Conservation (phyloP, 768 basidiomycete genomes). For the Amanita subjunquillea region DNA sequence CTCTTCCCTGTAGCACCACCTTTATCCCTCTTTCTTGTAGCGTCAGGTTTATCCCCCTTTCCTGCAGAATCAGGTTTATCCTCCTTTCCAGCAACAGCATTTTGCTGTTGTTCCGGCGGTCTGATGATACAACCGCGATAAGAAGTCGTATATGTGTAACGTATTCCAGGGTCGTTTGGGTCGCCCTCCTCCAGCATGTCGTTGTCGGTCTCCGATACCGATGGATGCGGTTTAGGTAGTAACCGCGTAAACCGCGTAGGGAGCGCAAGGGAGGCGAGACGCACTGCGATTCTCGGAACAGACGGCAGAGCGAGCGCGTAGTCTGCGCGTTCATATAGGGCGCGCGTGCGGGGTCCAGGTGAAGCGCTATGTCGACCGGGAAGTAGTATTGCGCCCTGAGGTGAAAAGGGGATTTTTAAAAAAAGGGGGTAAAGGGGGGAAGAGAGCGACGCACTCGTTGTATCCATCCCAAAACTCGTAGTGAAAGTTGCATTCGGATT, state of each 20-base stretch:
- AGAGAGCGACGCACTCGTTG: background rate
- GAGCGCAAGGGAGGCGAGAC: background rate
- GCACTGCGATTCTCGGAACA: background rate
- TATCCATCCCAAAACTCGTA: conserved; percentile 2
- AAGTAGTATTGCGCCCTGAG: background rate
- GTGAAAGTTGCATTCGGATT: conserved; percentile 1
- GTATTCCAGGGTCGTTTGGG: background rate
- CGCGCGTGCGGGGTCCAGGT: background rate
- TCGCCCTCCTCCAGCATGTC: background rate
- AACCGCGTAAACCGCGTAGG: background rate
- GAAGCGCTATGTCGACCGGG: background rate
- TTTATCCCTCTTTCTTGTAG: too few relatives aligned
- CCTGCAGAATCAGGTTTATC: too few relatives aligned
- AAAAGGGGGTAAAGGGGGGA: too few relatives aligned
- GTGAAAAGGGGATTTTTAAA: background rate
- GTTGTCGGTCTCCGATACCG: background rate
- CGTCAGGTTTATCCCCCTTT: background rate
- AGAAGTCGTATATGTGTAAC: background rate
- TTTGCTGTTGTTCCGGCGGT: background rate
- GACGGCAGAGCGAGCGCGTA: background rate
- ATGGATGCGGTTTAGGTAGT: background rate
- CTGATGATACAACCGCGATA: background rate
- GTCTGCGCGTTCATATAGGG: background rate
- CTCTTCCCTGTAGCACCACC: background rate
- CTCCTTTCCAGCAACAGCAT: background rate